Evolutionary conservation across 139 green algal genomes (phyloP), one percentile per base, ranked within the genome.

Genomic region (Chlamydomonas schloesseri): DNA sequence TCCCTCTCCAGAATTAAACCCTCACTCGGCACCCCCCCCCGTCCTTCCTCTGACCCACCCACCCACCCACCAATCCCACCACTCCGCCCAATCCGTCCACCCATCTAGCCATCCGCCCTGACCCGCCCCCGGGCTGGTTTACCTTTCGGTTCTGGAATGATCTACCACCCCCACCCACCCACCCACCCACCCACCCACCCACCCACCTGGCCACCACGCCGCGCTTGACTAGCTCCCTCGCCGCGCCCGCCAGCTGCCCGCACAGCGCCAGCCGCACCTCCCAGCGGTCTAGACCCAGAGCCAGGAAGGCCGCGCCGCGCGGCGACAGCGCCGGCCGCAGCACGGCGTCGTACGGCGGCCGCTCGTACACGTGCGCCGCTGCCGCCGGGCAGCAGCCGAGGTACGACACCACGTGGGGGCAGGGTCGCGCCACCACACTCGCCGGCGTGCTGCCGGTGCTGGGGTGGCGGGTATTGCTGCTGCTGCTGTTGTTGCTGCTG

Each of bases 331-430:
- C 9, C 68, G 33, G 1, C 23, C 29, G 33, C 55, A 83, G 76
- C 36, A 37, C 58, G 36, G 72, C 60, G 6, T 24, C 37, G 74
- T 37, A 64, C 33, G 21, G 74, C 34, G 34, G 3, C 3, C 71
- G 36, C 37, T 83, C 60, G 60, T 83, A 83, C 76, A 83, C 76
- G 76, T 83, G 76, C 60, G 36, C 60, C 4, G 76, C 37, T 10
- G 62, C 37, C 14, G 4, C 26, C 14, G 76, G 76, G 36, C 76
- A 83, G 60, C 36, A 60, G 42, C 76, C 76, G 53, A 55, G 0
- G 76, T 83, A 83, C 36, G 60, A 28, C 37, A 42, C 76, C 6
- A 83, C 28, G 76, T 23, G 1, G 23, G 10, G 34, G 74, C 60
- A n/a, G 18, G 13, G 64, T 6, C 60, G 36, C 60, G 14, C 29